phyloP scores from a whole-genome alignment of 345 rosid species.

The Heritiera fomes region DNA sequence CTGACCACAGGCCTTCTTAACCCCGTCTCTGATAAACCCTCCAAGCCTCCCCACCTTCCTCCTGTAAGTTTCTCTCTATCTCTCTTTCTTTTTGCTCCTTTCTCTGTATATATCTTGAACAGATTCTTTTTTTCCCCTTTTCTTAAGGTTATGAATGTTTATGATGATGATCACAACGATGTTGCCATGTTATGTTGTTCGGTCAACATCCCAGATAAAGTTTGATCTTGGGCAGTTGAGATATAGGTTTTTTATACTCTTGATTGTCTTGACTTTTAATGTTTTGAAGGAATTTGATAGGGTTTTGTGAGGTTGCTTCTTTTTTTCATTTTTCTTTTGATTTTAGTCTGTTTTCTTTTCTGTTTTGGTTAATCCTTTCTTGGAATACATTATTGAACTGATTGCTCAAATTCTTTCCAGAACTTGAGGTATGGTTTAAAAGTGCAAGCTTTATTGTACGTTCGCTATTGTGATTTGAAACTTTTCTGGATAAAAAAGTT shows the following conservation, averaged over 20 bases:
- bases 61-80: constrained; percentile 14
- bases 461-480: neutral
- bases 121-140: neutral
- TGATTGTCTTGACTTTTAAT: neutral
- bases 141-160: neutral
- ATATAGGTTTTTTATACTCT: neutral
- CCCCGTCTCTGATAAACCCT: constrained; percentile 87
- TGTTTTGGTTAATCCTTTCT: neutral
- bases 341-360: neutral
- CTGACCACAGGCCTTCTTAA: constrained; percentile 90
- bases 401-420: constrained; percentile 1
- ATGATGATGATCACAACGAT: neutral
- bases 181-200: constrained; percentile 5
- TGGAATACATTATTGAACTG: neutral
- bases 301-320: neutral
- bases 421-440: neutral
- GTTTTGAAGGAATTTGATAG: neutral
- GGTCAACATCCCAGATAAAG: neutral
- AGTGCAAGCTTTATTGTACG: neutral
- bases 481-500: neutral
- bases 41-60: constrained; percentile 35
- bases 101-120: constrained; percentile 3
- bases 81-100: neutral
- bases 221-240: neutral
- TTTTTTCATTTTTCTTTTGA: neutral